Conservation (phyloP, 768 basidiomycete species). For the Hirschioporus abietinus region DNA sequence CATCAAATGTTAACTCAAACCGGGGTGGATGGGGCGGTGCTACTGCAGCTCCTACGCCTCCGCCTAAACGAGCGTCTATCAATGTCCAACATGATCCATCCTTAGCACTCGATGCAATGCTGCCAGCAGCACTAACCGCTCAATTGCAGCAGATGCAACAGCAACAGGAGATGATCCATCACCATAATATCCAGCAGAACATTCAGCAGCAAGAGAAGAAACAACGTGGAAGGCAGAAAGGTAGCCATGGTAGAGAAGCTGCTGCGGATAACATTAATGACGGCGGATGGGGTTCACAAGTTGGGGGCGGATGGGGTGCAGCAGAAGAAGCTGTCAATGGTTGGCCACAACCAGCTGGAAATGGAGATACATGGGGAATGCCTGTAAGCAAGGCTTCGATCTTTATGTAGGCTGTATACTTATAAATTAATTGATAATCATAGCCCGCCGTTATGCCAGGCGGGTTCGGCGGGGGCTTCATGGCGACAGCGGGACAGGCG, state of each 20-base stretch:
- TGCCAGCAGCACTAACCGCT: neutral
- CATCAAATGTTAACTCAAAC: slow-evolving; percentile 1
- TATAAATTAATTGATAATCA: neutral
- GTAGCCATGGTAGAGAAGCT: neutral
- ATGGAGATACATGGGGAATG: neutral
- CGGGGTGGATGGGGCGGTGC: neutral
- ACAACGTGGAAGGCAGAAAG: neutral
- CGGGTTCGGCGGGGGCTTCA: neutral
- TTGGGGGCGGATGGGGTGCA: neutral
- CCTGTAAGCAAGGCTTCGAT: neutral
- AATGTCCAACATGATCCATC: neutral
- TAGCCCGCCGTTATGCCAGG: neutral
- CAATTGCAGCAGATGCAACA: neutral
- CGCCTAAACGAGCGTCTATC: neutral
- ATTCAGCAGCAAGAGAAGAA: neutral
- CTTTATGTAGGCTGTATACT: neutral
- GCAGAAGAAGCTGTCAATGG: slow-evolving; percentile 3
- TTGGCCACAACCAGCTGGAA: neutral
- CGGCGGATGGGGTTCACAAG: neutral
- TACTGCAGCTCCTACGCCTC: neutral
- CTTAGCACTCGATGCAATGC: neutral
- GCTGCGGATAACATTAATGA: neutral
- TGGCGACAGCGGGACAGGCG: neutral
- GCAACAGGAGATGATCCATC: neutral
- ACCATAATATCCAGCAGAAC: neutral